These are phyloP conservation scores for Aspergillus jensenii DNA, from an alignment of 2,329 filamentous ascomycete genomes.

Conservation along the genomic window DNA sequence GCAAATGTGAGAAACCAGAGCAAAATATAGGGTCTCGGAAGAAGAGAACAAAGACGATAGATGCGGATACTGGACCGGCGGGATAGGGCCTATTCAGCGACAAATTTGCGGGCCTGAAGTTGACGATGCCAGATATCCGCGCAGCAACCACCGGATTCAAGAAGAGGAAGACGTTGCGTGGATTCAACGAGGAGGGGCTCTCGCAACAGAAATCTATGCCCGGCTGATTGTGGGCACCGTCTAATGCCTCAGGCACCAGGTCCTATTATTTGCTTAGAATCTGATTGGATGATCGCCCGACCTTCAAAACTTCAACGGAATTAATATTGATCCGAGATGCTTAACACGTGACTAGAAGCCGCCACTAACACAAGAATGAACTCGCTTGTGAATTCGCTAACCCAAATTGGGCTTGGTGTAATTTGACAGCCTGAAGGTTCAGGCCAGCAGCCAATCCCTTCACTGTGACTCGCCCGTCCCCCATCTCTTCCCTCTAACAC, in stretches of 20 bases:
- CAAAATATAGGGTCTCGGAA: slow-evolving; percentile 5
- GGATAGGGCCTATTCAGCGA: slow-evolving; percentile 14
- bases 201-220: slow-evolving; percentile 24
- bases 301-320: slow-evolving; percentile 13
- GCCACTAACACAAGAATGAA: slow-evolving; percentile 19
- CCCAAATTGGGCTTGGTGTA: slow-evolving; percentile 12
- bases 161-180: slow-evolving; percentile 15
- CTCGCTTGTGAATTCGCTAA: slow-evolving; percentile 22
- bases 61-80: slow-evolving; percentile 5
- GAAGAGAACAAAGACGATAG: slow-evolving; percentile 14
- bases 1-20: not conserved
- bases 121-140: slow-evolving; percentile 16
- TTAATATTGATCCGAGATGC: slow-evolving; percentile 9
- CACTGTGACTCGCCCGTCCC: slow-evolving; percentile 28
- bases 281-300: slow-evolving; percentile 18
- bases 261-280: slow-evolving; percentile 18
- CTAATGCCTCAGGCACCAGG: slow-evolving; percentile 18
- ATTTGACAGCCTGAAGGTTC: slow-evolving; percentile 26
- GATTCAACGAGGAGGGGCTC: slow-evolving; percentile 22
- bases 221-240: slow-evolving; percentile 24
- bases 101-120: slow-evolving; percentile 16
- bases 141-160: slow-evolving; percentile 18
- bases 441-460: slow-evolving; percentile 28
- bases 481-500: slow-evolving; percentile 37
- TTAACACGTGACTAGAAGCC: slow-evolving; percentile 15